phyloP scores from a whole-genome alignment of 2,329 filamentous ascomycete species.

The Ophiosphaerella narmari region DNA sequence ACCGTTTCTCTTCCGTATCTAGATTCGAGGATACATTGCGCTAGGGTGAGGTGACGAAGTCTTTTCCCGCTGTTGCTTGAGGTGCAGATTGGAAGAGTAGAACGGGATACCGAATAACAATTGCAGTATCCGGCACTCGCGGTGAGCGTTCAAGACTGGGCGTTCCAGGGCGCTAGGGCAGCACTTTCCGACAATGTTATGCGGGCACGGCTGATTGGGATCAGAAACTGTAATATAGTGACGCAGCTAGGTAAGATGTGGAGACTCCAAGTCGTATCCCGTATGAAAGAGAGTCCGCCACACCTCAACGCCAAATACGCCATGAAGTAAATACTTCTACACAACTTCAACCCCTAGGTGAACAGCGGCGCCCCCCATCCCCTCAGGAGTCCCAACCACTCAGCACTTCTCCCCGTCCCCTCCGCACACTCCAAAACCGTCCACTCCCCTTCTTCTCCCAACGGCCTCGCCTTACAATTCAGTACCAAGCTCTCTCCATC shows the following conservation, averaged over 20 bases:
- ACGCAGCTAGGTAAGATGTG: neutral
- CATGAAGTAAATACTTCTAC: no score
- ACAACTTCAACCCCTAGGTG: neutral
- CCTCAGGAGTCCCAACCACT: slow-evolving; percentile 24
- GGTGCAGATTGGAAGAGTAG: neutral
- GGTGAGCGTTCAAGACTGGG: slow-evolving; percentile 20
- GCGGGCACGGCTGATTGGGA: slow-evolving; percentile 8
- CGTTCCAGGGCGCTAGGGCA: slow-evolving; percentile 24
- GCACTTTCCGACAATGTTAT: slow-evolving; percentile 27
- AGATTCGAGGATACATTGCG: slow-evolving; percentile 4
- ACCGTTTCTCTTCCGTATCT: slow-evolving; percentile 1
- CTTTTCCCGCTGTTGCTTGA: neutral
- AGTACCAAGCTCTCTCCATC: slow-evolving; percentile 17
- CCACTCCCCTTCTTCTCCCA: slow-evolving; percentile 18
- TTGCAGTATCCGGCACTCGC: slow-evolving; percentile 9
- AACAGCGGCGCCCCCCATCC: slow-evolving; percentile 20
- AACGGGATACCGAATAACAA: slow-evolving; percentile 25
- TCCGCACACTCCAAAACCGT: slow-evolving; percentile 26
- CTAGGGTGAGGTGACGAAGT: neutral
- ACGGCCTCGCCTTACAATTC: slow-evolving; percentile 22
- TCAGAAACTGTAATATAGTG: neutral
- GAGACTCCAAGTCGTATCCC: neutral
- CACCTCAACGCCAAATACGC: no score
- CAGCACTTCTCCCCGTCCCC: slow-evolving; percentile 18
- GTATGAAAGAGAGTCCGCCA: no score